Evolutionary conservation across 2,329 filamentous ascomycete genomes (phyloP).

Genomic region (Fusarium illudens): DNA sequence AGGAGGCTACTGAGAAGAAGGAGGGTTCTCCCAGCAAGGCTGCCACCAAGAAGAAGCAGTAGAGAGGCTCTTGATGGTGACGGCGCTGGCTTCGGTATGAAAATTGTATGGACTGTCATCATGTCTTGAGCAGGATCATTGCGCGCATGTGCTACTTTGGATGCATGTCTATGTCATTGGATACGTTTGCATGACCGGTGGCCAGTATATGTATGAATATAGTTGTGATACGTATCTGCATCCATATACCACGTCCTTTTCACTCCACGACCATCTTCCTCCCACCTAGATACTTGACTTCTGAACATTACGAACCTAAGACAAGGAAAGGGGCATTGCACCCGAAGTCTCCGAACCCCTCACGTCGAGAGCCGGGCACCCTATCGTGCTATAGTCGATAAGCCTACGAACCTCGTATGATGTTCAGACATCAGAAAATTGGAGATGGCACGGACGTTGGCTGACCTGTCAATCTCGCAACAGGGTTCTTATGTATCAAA

Average conservation of each 20-base stretch:
- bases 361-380: not conserved
- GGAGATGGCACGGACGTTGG: not conserved
- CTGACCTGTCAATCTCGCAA: not conserved
- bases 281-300: not conserved
- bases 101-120: not conserved
- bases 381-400: not conserved
- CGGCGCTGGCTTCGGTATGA: not conserved
- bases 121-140: not conserved
- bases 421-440: not conserved
- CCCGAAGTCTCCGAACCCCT: not conserved
- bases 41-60: conserved; percentile 51
- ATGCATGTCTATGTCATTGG: not conserved
- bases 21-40: conserved; percentile 44
- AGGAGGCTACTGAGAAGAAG: conserved; percentile 49
- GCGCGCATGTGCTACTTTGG: not conserved
- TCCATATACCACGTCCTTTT: not conserved
- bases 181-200: not conserved
- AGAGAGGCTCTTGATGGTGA: not conserved
- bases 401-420: not conserved
- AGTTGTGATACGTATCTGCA: not conserved
- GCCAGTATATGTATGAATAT: conserved; percentile 3
- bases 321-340: not conserved
- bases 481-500: not conserved
- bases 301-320: not conserved
- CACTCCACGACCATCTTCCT: not conserved